A percentile compares a stretch with the other conserved stretches of the same genome.
phyloP scores from a whole-genome alignment of 441 rosid species.

The Pelargonium citronellum region DNA sequence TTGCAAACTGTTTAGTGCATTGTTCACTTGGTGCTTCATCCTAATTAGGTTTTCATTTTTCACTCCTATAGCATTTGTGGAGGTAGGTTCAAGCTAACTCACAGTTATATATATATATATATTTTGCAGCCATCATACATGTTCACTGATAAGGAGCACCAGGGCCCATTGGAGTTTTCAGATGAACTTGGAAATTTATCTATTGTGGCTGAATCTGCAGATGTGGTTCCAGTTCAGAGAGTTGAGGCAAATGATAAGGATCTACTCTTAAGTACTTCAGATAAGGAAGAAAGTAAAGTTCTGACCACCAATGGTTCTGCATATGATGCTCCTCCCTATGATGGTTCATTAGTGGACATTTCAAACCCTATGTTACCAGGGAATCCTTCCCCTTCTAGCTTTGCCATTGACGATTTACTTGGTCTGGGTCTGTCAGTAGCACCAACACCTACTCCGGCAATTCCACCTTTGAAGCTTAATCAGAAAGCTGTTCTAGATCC shows the following conservation, averaged over 20 bases:
- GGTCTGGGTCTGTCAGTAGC: constrained; percentile 61
- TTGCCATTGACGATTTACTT: constrained; percentile 77
- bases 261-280: constrained; percentile 68
- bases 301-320: constrained; percentile 48
- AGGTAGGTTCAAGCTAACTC: constrained; percentile 15
- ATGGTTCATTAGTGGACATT: constrained; percentile 39
- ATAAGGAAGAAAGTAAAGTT: constrained; percentile 66
- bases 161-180: constrained; percentile 86
- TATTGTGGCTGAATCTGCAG: constrained; percentile 56
- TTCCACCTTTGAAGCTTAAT: constrained; percentile 73
- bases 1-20: constrained; percentile 1
- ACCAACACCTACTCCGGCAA: constrained; percentile 40
- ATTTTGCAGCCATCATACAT: constrained; percentile 83
- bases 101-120: constrained; percentile 19
- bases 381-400: constrained; percentile 43
- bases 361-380: constrained; percentile 33
- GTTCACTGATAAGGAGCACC: constrained; percentile 91
- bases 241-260: constrained; percentile 91
- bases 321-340: constrained; percentile 59
- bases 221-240: constrained; percentile 51
- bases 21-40: neutral
- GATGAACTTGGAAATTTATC: constrained; percentile 67
- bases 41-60: neutral
- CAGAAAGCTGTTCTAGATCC: constrained; percentile 74
- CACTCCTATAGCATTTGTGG: constrained; percentile 3